Conservation (phyloP, 169 alveolate species). For the Eimeria brunetti region DNA sequence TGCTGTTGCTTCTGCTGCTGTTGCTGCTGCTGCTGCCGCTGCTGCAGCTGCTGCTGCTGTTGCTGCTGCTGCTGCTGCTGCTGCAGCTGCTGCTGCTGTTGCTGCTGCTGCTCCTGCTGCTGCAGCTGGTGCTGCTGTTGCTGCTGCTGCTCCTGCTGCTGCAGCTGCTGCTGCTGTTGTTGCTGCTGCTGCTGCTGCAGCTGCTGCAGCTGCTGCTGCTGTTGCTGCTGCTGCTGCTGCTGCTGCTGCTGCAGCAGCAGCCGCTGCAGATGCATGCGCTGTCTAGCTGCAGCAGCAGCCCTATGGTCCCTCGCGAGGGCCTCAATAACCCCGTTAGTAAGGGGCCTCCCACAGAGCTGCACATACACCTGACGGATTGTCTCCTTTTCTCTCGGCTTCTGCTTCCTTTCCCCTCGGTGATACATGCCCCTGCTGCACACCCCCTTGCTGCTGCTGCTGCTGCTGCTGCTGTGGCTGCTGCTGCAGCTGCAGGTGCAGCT, state of each 20-base stretch:
- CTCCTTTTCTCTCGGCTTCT: not conserved
- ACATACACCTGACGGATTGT: constrained; percentile 43
- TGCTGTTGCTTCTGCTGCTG: too few relatives aligned
- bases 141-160: too few relatives aligned
- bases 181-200: too few relatives aligned
- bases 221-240: constrained; percentile 6
- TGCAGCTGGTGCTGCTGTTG: too few relatives aligned
- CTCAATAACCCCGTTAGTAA: constrained; percentile 27
- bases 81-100: too few relatives aligned
- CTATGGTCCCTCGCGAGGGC: constrained; percentile 31
- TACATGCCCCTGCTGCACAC: not conserved
- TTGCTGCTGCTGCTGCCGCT: too few relatives aligned
- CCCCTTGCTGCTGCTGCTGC: constrained; percentile 1
- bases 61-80: too few relatives aligned
- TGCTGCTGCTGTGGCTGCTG: constrained; percentile 11
- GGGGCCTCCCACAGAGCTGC: constrained; percentile 55
- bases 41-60: too few relatives aligned
- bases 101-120: too few relatives aligned
- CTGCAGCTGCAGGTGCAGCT: not conserved
- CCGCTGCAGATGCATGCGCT: constrained; percentile 26
- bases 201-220: not conserved
- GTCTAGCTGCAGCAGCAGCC: not conserved
- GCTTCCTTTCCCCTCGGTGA: too few relatives aligned
- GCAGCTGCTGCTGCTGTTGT: too few relatives aligned
- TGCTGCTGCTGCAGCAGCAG: constrained; percentile 28